Evolutionary conservation across 192 early-diverging fungal species (phyloP).

Genomic region (Coemansia sp.): DNA sequence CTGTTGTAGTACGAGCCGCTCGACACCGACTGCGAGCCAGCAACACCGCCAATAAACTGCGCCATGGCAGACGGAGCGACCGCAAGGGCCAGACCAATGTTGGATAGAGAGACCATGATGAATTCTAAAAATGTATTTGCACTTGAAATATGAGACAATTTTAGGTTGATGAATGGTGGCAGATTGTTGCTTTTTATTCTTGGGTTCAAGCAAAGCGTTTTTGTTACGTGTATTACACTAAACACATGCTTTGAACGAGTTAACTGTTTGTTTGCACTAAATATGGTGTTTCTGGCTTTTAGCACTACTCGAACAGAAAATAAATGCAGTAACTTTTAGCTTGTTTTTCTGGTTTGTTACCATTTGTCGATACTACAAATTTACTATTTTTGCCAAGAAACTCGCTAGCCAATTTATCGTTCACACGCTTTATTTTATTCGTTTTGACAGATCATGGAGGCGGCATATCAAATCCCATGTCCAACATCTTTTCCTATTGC

Average conservation of each 20-base stretch:
- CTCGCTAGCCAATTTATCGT: not conserved
- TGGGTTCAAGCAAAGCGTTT: not conserved
- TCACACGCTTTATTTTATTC: not conserved
- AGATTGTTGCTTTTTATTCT: not conserved
- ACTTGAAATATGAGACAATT: not conserved
- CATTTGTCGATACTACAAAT: no score
- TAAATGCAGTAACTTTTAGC: no score
- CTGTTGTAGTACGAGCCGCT: constrained; percentile 53
- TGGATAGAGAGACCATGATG: constrained; percentile 39
- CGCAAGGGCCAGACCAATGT: constrained; percentile 15
- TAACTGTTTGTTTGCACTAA: no score
- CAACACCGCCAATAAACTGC: constrained; percentile 28
- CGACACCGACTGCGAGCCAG: constrained; percentile 36
- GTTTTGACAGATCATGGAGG: not conserved
- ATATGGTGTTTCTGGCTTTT: no score
- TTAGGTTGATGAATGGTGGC: not conserved
- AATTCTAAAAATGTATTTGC: not conserved
- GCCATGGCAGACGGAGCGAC: constrained; percentile 24
- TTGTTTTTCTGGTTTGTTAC: no score
- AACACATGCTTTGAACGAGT: no score
- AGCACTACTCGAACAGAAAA: no score
- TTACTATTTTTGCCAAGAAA: no score
- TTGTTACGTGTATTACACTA: no score
- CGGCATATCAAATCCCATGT: not conserved
- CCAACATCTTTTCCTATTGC: not conserved